phyloP scores from a whole-genome alignment of 768 basidiomycete genomes.

The Podaxis mareebaensis region DNA sequence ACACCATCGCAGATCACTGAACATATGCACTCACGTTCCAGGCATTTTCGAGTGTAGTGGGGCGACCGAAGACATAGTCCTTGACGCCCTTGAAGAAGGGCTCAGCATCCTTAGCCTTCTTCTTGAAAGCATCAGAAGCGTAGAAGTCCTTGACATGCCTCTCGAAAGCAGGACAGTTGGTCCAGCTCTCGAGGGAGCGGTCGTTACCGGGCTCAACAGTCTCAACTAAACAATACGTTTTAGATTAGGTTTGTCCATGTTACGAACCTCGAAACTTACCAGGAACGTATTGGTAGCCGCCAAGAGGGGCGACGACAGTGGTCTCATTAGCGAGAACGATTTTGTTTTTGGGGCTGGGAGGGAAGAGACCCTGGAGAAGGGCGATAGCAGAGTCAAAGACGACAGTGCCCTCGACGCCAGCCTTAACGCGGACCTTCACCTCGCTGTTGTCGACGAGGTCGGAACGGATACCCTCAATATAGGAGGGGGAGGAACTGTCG shows the following conservation, averaged over 20 bases:
- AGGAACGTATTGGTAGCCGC: slow-evolving; percentile 88
- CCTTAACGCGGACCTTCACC: slow-evolving; percentile 78
- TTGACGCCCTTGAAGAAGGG: slow-evolving; percentile 67
- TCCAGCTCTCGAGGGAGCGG: slow-evolving; percentile 83
- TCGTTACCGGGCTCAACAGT: slow-evolving; percentile 86
- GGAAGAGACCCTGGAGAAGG: slow-evolving; percentile 83
- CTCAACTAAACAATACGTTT: slow-evolving; percentile 49
- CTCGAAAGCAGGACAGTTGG: slow-evolving; percentile 59
- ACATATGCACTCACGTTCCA: slow-evolving; percentile 64
- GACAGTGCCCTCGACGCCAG: slow-evolving; percentile 81
- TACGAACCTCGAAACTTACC: slow-evolving; percentile 34
- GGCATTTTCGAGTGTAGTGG: slow-evolving; percentile 66
- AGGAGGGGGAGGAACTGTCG: slow-evolving; percentile 62
- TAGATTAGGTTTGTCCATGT: slow-evolving; percentile 3
- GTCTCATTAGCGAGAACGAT: slow-evolving; percentile 80
- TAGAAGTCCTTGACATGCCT: slow-evolving; percentile 64
- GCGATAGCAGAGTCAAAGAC: slow-evolving; percentile 88
- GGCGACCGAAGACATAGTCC: slow-evolving; percentile 73
- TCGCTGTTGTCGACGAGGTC: slow-evolving; percentile 75
- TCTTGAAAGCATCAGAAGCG: slow-evolving; percentile 65
- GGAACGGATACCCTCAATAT: slow-evolving; percentile 62
- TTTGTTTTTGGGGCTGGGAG: slow-evolving; percentile 72
- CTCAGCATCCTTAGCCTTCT: slow-evolving; percentile 51
- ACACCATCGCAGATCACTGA: slow-evolving; percentile 4
- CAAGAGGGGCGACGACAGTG: slow-evolving; percentile 68